These are phyloP conservation scores for Coemansia sp. DNA, from an alignment of 192 early-diverging fungal species.

Conservation along the genomic window DNA sequence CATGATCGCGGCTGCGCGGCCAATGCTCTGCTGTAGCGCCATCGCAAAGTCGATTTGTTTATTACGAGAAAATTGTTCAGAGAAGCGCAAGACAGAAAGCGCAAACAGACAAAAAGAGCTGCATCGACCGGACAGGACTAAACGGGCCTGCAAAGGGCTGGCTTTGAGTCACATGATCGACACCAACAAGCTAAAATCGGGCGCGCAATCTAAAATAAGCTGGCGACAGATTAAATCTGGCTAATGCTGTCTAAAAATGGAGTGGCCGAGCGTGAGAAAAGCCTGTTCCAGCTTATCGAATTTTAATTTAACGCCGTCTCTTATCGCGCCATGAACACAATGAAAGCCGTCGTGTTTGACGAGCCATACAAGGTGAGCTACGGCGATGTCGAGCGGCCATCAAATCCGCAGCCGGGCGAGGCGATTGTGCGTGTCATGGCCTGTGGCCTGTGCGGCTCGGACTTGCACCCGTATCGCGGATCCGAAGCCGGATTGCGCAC, in stretches of 20 bases:
- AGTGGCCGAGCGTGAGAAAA: too few species aligned
- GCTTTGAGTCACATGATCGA: neutral
- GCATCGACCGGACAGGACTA: too few species aligned
- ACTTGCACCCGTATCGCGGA: constrained; percentile 52
- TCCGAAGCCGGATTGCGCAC: constrained; percentile 37
- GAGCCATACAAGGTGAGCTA: constrained; percentile 35
- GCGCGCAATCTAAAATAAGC: too few species aligned
- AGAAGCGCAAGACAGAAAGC: neutral
- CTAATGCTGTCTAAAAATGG: too few species aligned
- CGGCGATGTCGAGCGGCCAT: constrained; percentile 33
- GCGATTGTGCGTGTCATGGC: constrained; percentile 51
- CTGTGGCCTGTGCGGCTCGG: constrained; percentile 52
- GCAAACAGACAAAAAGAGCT: too few species aligned
- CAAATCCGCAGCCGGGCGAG: constrained; percentile 34
- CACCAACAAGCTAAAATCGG: neutral
- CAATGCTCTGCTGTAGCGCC: neutral
- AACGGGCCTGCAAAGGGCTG: neutral
- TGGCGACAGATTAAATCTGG: too few species aligned
- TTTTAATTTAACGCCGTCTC: neutral
- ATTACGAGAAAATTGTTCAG: neutral
- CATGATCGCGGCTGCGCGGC: neutral
- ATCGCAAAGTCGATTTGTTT: neutral
- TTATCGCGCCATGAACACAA: constrained; percentile 6
- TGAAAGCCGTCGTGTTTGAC: constrained; percentile 53
- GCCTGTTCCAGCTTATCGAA: neutral